Evolutionary conservation across 2,329 filamentous ascomycete genomes (phyloP), one percentile per base, ranked within the genome.

Genomic region (Xylaria sp.): DNA sequence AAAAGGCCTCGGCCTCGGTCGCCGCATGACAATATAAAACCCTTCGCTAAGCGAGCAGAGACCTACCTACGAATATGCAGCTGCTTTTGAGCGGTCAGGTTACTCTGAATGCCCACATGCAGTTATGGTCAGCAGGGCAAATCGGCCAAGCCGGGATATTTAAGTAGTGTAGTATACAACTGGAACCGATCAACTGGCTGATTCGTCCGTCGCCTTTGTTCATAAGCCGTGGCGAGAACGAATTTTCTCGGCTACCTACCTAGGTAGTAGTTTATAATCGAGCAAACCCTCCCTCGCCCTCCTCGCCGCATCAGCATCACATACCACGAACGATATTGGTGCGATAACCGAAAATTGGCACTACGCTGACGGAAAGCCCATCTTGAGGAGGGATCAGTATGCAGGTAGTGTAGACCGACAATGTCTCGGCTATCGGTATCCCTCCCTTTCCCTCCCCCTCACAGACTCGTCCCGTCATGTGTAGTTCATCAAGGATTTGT

Each of bases 121-220:
- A 68, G 61, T 51, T 63, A 40, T 65, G 65, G 66, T 71, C 69
- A 69, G 69, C 66, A 69, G 69, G 66, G 60, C 60, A 66, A 55
- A 61, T 63, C 66, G 68, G 68, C 68, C 61, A 70, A 65, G 65
- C 65, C 65, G 66, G 63, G 63, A 61, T 60, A 66, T 66, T 66
- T 54, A 40, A 18, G n/a, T 47, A 47, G 44, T 9, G 54, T 57
- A 57, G 35, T 27, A 16, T 42, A 40, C 47, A 48, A 60, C 58
- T 47, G 29, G 35, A 60, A 32, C 62, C 47, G 59, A 66, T 63
- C 40, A 42, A 59, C 44, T 63, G 35, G 58, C 18, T 54, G 53
- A 58, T 58, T 53, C n/a, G 21, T 57, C 47, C 37, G 27, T 35
- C 48, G 35, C 12, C 29, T 37, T 51, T 48, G 35, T 53, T 48